Base-by-base conservation (phyloP, 2,329 filamentous ascomycete genomes). In the Nemania abortiva region DNA sequence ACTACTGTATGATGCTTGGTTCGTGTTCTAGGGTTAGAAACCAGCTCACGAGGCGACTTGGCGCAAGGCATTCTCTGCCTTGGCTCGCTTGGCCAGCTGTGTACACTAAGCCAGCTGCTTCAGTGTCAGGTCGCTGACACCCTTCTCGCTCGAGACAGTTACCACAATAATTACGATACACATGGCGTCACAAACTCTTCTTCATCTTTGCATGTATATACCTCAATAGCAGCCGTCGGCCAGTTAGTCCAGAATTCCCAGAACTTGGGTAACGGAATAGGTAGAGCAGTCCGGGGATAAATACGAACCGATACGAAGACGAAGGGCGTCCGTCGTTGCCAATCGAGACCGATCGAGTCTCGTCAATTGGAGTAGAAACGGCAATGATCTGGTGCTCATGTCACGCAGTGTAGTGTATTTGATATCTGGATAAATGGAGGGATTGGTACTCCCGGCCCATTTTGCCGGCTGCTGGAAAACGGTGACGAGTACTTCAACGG, bases 371-470 rank as follows among this genome's bases (percentile, higher is more conserved):
- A 66, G 62, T 42, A 62, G 62, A 69, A 53, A 63, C 53, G 58
- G 54, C 29, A 59, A 69, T 63, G 66, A 63, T 66, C 69, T 59
- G 27, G 62, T 65, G 31, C 27, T 22, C 37, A 53, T 31, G 42
- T 59, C 64, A 70, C 50, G 61, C 49, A 62, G 55, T 47, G 65
- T 34, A 39, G 61, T 54, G 61, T 69, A 65, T 52, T 69, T 63
- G 57, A 69, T 69, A 71, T 71, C 53, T 71, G 69, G 66, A 69
- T 71, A 71, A 71, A 71, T 69, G 37, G 37, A 62, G 50, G 59
- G 22, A 6, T 27, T 66, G 54, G 53, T 55, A 65, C 49, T 66
- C 42, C 69, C 66, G 66, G 69, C 55, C 63, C 58, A 71, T 71
- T 71, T 71, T 71, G 66, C 69, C 69, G 69, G 69, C 34, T 57